These are phyloP conservation scores for Phytopythium cucurbitacearum DNA, from an alignment of 352 stramenopile genomes.

Conservation along the genomic window DNA sequence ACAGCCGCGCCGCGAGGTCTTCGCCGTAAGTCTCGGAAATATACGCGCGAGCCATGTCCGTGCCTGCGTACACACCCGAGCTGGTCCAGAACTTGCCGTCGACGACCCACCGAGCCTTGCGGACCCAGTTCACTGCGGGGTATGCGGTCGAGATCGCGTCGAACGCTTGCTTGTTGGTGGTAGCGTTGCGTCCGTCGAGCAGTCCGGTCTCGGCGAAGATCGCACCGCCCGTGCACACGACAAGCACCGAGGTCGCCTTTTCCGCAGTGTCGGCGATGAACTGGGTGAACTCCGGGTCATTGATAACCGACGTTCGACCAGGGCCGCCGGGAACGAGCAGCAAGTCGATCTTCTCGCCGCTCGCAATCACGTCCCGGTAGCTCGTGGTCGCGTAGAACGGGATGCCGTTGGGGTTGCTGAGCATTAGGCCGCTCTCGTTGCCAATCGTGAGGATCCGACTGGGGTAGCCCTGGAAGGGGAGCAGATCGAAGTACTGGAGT, in stretches of 20 bases:
- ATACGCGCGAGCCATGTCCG: slow-evolving; percentile 30
- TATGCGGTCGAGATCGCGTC: slow-evolving; percentile 9
- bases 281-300: slow-evolving; percentile 10
- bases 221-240: slow-evolving; percentile 18
- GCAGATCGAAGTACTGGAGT: too few species aligned
- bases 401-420: too few species aligned
- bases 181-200: slow-evolving; percentile 21
- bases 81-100: slow-evolving; percentile 33
- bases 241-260: slow-evolving; percentile 12
- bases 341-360: slow-evolving; percentile 7
- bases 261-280: slow-evolving; percentile 12
- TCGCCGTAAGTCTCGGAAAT: slow-evolving; percentile 12
- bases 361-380: too few species aligned
- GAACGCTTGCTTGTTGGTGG: slow-evolving; percentile 25
- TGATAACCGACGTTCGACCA: slow-evolving; percentile 8
- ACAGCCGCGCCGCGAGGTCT: slow-evolving; percentile 6
- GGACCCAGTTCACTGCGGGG: slow-evolving; percentile 20
- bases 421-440: too few species aligned
- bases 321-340: slow-evolving; percentile 14
- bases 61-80: slow-evolving; percentile 29
- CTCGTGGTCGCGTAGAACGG: too few species aligned
- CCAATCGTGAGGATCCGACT: too few species aligned
- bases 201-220: slow-evolving; percentile 21
- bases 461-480: too few species aligned
- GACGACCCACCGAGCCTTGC: slow-evolving; percentile 27